phyloP scores from a whole-genome alignment of 2,329 filamentous ascomycete species.

The Sarocladium kiliense region DNA sequence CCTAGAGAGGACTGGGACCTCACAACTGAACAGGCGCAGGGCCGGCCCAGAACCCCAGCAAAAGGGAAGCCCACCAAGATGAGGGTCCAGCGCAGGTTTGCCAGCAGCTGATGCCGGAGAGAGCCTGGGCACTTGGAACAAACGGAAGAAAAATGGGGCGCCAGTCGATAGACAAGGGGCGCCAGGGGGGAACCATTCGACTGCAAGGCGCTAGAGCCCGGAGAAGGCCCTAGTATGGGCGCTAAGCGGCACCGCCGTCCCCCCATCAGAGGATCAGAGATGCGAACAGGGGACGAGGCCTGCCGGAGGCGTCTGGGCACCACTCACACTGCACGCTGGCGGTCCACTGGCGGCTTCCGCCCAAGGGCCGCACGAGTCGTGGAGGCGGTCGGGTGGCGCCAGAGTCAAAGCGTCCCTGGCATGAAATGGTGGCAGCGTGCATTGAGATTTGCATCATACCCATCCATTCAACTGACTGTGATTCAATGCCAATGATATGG shows the following conservation, averaged over 20 bases:
- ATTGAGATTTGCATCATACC: conserved; percentile 4
- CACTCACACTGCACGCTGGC: not conserved
- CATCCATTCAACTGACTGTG: not conserved
- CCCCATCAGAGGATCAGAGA: not conserved
- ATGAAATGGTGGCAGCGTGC: not conserved
- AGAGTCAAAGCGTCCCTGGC: conserved; percentile 1
- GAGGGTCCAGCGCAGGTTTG: not conserved
- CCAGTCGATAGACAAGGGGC: conserved; percentile 4
- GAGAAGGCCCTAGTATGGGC: not conserved
- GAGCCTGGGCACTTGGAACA: not conserved
- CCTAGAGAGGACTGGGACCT: not conserved
- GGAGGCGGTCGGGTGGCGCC: not conserved
- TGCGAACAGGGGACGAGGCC: not conserved
- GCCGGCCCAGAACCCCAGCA: conserved; percentile 4
- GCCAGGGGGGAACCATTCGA: conserved; percentile 1
- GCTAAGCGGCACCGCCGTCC: not conserved
- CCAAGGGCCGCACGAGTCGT: not conserved
- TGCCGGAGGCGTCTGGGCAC: conserved; percentile 6
- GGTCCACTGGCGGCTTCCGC: conserved; percentile 2
- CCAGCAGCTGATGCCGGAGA: not conserved
- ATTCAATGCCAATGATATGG: not conserved
- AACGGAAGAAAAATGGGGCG: not conserved
- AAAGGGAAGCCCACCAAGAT: not conserved
- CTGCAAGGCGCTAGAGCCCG: not conserved
- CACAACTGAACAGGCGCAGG: not conserved